These are phyloP conservation scores for Dorcoceras hygrometricum DNA, from an alignment of 257 asterid species.

Conservation along the genomic window DNA sequence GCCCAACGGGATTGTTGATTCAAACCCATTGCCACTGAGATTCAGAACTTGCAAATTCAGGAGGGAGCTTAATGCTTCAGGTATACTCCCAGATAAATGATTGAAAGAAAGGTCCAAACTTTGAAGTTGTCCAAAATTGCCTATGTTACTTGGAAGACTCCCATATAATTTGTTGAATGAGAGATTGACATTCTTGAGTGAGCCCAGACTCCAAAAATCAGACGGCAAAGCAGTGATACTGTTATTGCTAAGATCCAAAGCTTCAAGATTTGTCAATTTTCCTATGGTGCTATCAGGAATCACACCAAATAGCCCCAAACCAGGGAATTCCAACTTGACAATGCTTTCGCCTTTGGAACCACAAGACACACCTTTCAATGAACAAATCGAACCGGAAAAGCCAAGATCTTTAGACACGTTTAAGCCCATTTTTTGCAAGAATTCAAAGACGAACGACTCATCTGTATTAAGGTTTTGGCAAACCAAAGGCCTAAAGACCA, in stretches of 20 bases:
- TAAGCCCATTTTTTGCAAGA: conserved; percentile 64
- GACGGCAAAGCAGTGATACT: conserved; percentile 65
- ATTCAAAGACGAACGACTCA: conserved; percentile 61
- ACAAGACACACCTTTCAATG: conserved; percentile 74
- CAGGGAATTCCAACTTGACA: conserved; percentile 48
- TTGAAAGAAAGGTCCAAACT: conserved; percentile 75
- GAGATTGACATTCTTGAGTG: conserved; percentile 58
- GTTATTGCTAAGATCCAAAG: conserved; percentile 84
- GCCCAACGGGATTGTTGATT: conserved; percentile 55
- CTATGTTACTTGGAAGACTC: conserved; percentile 66
- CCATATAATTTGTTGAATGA: conserved; percentile 61
- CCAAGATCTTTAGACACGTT: conserved; percentile 32
- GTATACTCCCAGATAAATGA: conserved; percentile 65
- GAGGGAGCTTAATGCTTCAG: conserved; percentile 74
- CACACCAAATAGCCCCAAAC: conserved; percentile 69
- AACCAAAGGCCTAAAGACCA: conserved; percentile 45
- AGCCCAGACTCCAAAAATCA: conserved; percentile 94
- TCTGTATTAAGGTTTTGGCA: conserved; percentile 68
- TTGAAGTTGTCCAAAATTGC: conserved; percentile 71
- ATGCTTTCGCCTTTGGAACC: conserved; percentile 52
- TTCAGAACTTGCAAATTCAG: conserved; percentile 48
- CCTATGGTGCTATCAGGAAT: conserved; percentile 86
- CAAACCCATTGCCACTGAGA: conserved; percentile 58
- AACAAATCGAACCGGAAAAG: conserved; percentile 61
- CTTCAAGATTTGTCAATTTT: conserved; percentile 56